phyloP scores from a whole-genome alignment of 148 eudicot genomes.

The Fagopyrum homotropicum region DNA sequence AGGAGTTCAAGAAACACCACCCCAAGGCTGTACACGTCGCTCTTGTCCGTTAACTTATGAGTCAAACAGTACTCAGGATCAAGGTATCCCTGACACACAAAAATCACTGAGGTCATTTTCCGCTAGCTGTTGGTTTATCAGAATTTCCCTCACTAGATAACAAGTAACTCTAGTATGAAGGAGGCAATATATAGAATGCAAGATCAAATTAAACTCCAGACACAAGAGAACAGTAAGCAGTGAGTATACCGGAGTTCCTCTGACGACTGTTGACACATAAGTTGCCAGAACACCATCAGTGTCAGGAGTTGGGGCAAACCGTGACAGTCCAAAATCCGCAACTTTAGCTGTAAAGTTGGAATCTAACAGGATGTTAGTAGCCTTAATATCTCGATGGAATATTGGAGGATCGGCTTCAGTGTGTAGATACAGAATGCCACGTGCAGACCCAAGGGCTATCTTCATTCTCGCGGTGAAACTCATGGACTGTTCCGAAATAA shows the following conservation, averaged over 20 bases:
- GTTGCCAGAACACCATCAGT: slow-evolving; percentile 47
- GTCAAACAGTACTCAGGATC: slow-evolving; percentile 87
- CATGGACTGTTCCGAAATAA: slow-evolving; percentile 27
- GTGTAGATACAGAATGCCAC: slow-evolving; percentile 87
- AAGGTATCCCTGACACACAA: slow-evolving; percentile 61
- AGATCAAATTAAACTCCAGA: background rate
- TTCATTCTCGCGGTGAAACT: slow-evolving; percentile 49
- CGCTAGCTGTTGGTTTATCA: background rate
- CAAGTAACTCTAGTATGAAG: background rate
- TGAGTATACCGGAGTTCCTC: slow-evolving; percentile 71
- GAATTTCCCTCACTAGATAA: background rate
- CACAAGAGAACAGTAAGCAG: background rate
- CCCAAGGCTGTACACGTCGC: slow-evolving; percentile 85
- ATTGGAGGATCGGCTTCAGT: slow-evolving; percentile 94
- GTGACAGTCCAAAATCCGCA: slow-evolving; percentile 90
- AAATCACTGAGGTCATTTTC: background rate
- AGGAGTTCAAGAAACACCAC: slow-evolving; percentile 78
- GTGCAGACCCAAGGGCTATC: slow-evolving; percentile 66
- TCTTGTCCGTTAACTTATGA: slow-evolving; percentile 72
- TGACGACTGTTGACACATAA: slow-evolving; percentile 81
- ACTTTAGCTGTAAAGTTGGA: slow-evolving; percentile 62
- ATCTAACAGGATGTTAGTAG: slow-evolving; percentile 80
- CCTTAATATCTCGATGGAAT: slow-evolving; percentile 86
- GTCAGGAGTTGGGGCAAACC: slow-evolving; percentile 77
- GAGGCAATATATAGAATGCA: background rate